Percentiles rank a stretch among this genome's conserved stretches.
These are phyloP conservation scores for Neurospora sp. DNA, from an alignment of 495 filamentous ascomycete species.

Conservation along the genomic window DNA sequence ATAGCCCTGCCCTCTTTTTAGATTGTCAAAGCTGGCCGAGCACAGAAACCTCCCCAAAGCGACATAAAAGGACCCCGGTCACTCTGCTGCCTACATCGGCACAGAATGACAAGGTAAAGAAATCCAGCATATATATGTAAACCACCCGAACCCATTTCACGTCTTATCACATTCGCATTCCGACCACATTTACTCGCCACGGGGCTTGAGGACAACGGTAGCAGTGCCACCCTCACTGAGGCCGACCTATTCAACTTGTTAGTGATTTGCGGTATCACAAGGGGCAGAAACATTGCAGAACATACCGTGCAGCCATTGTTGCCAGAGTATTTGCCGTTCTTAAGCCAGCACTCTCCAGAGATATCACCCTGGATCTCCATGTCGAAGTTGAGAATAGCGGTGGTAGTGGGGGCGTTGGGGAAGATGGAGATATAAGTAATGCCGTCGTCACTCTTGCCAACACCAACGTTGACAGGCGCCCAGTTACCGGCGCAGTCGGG, in stretches of 20 bases:
- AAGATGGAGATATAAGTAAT: slow-evolving; percentile 76
- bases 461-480: slow-evolving; percentile 81
- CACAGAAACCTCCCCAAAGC: background rate
- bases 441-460: slow-evolving; percentile 52
- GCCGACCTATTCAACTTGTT: slow-evolving; percentile 25
- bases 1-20: slow-evolving; percentile 4
- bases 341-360: slow-evolving; percentile 58
- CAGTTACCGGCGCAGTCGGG: slow-evolving; percentile 62
- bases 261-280: background rate
- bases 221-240: slow-evolving; percentile 26
- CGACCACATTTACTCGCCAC: background rate
- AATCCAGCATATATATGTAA: background rate
- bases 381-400: slow-evolving; percentile 57
- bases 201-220: slow-evolving; percentile 24
- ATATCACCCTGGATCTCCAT: slow-evolving; percentile 59
- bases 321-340: slow-evolving; percentile 51
- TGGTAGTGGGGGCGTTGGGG: slow-evolving; percentile 51
- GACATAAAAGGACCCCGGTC: background rate
- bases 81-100: background rate
- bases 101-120: background rate
- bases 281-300: slow-evolving; percentile 4
- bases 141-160: background rate
- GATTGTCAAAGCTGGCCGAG: slow-evolving; percentile 1
- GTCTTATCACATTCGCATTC: background rate
- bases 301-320: slow-evolving; percentile 62